These are phyloP conservation scores for Trifolium dubium DNA, from an alignment of 306 rosid genomes.

Conservation along the genomic window DNA sequence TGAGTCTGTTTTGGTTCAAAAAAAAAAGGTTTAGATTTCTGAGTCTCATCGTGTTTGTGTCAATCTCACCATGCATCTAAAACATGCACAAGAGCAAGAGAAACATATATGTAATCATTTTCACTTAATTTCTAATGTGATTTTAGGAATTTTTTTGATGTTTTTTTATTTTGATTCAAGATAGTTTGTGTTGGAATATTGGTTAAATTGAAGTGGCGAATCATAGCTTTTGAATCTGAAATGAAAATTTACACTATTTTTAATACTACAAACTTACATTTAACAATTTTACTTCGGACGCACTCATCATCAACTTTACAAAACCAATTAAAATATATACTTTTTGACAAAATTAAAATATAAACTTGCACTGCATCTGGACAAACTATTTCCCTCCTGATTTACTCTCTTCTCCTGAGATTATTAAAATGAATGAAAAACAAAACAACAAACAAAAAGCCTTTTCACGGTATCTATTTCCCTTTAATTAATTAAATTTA, in stretches of 20 bases:
- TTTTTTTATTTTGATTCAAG: neutral
- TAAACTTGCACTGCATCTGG: neutral
- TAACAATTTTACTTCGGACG: neutral
- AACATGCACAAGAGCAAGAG: too few species aligned
- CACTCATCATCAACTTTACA: neutral
- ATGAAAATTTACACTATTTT: constrained; percentile 6
- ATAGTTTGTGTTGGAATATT: neutral
- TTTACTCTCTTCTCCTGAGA: constrained; percentile 8
- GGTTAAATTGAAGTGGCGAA: neutral
- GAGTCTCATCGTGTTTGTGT: too few species aligned
- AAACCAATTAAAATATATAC: neutral
- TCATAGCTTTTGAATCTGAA: neutral
- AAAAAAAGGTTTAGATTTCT: too few species aligned
- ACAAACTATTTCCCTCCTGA: neutral
- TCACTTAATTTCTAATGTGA: too few species aligned
- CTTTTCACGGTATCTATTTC: constrained; percentile 8
- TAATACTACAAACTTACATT: neutral
- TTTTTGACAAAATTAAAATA: neutral
- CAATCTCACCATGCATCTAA: too few species aligned
- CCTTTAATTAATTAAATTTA: constrained; percentile 30
- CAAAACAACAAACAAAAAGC: neutral
- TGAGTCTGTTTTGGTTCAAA: too few species aligned
- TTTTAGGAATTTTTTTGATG: neutral
- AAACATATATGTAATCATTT: too few species aligned
- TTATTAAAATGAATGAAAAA: neutral